phyloP scores from a whole-genome alignment of 176 grass and related monocot genomes.

The Eleusine coracana region DNA sequence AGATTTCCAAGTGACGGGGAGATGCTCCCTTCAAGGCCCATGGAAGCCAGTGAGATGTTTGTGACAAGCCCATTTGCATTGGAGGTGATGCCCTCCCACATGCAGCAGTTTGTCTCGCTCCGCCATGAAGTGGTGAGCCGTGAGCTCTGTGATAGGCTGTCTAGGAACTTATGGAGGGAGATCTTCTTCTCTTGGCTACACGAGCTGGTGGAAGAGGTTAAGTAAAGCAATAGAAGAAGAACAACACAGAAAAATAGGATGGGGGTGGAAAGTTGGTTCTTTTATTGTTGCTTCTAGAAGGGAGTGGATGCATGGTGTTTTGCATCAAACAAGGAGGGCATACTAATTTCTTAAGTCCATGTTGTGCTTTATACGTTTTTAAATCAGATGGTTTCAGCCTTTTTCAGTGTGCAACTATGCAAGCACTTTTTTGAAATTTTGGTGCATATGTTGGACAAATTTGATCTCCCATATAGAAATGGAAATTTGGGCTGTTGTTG shows the following conservation, averaged over 20 bases:
- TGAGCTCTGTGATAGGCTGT: slow-evolving; percentile 1
- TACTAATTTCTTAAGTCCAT: no score
- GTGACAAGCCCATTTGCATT: not conserved
- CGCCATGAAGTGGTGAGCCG: slow-evolving; percentile 29
- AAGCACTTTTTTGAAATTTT: no score
- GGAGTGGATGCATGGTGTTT: not conserved
- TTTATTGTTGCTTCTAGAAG: not conserved
- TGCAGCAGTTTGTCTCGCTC: slow-evolving; percentile 41
- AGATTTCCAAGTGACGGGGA: slow-evolving; percentile 45
- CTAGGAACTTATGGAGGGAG: slow-evolving; percentile 34
- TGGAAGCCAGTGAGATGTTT: slow-evolving; percentile 25
- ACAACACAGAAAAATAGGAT: slow-evolving; percentile 13
- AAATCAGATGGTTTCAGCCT: no score
- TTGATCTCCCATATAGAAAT: no score
- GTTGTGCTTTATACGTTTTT: no score
- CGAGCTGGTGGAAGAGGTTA: slow-evolving; percentile 7
- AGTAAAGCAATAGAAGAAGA: not conserved
- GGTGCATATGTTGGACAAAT: no score
- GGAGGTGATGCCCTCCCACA: slow-evolving; percentile 46
- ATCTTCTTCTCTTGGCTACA: slow-evolving; percentile 37
- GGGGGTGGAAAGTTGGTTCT: not conserved
- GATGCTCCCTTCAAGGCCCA: slow-evolving; percentile 38
- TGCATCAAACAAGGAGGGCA: not conserved
- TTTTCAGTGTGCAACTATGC: no score
- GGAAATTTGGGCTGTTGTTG: no score